Conservation (phyloP, 1,284 basidiomycete genomes). For the Porogramme epimiltina region DNA sequence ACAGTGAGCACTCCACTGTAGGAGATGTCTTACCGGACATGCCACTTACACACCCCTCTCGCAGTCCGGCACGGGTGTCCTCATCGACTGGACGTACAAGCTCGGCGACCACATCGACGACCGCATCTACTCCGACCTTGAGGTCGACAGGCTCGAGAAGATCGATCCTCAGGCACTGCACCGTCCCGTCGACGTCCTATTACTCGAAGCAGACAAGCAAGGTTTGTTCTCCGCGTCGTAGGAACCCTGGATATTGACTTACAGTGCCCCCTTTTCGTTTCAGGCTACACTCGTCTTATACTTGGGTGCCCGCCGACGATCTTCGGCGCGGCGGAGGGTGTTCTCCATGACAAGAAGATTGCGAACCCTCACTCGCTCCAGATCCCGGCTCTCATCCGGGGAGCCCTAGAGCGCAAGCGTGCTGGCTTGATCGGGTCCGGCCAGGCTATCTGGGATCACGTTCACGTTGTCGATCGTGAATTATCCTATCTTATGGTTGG, state of each 20-base stretch:
- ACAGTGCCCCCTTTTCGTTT: neutral
- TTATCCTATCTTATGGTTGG: neutral
- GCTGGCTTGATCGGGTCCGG: constrained; percentile 32
- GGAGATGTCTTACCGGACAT: neutral
- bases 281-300: constrained; percentile 41
- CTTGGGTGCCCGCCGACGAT: constrained; percentile 27
- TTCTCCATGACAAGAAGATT: constrained; percentile 4
- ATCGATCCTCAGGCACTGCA: constrained; percentile 34
- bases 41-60: neutral
- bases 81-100: constrained; percentile 33
- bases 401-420: constrained; percentile 30
- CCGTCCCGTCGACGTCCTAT: constrained; percentile 32
- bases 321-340: constrained; percentile 2
- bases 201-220: constrained; percentile 36
- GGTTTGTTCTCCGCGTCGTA: constrained; percentile 28
- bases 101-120: constrained; percentile 32
- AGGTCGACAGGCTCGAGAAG: constrained; percentile 34
- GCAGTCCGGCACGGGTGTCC: constrained; percentile 37
- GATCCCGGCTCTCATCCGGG: constrained; percentile 12
- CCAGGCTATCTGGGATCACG: constrained; percentile 24
- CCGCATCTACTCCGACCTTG: constrained; percentile 37
- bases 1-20: constrained; percentile 39
- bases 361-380: constrained; percentile 7
- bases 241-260: neutral
- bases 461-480: constrained; percentile 29